These are phyloP conservation scores for Cytidiella melzeri DNA, from an alignment of 768 basidiomycete genomes.

Conservation along the genomic window DNA sequence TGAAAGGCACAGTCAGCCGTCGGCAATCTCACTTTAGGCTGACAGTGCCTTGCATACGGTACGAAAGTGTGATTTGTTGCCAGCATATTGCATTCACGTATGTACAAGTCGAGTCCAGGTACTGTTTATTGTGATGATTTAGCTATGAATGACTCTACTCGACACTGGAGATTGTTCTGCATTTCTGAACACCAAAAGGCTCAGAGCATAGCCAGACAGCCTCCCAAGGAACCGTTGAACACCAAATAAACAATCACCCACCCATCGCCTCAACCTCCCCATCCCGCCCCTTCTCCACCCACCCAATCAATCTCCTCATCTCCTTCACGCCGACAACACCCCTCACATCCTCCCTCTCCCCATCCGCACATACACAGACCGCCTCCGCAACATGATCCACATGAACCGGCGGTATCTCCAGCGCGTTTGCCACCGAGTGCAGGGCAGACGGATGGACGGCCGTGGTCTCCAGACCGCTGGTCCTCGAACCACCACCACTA, in stretches of 20 bases:
- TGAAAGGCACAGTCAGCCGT: no score
- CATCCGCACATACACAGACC: slow-evolving; percentile 57
- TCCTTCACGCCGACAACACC: slow-evolving; percentile 64
- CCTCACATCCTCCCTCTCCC: slow-evolving; percentile 35
- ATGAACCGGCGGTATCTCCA: slow-evolving; percentile 87
- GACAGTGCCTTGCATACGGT: no score
- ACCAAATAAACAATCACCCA: neutral
- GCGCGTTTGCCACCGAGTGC: slow-evolving; percentile 67
- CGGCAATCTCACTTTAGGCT: no score
- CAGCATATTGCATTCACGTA: no score
- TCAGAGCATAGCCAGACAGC: neutral
- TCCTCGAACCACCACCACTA: slow-evolving; percentile 28
- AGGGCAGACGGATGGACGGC: slow-evolving; percentile 40
- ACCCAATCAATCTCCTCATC: slow-evolving; percentile 76
- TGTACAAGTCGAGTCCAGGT: no score
- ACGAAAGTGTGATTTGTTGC: no score
- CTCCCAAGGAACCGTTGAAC: no score
- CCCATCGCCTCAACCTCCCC: neutral
- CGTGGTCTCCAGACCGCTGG: slow-evolving; percentile 18
- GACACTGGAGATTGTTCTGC: no score
- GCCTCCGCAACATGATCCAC: slow-evolving; percentile 93
- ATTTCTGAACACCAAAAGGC: no score
- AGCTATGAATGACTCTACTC: no score
- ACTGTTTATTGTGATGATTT: no score
- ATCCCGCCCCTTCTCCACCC: slow-evolving; percentile 35